phyloP scores from a whole-genome alignment of 139 green algal genomes.

The Pleodorina starrii region DNA sequence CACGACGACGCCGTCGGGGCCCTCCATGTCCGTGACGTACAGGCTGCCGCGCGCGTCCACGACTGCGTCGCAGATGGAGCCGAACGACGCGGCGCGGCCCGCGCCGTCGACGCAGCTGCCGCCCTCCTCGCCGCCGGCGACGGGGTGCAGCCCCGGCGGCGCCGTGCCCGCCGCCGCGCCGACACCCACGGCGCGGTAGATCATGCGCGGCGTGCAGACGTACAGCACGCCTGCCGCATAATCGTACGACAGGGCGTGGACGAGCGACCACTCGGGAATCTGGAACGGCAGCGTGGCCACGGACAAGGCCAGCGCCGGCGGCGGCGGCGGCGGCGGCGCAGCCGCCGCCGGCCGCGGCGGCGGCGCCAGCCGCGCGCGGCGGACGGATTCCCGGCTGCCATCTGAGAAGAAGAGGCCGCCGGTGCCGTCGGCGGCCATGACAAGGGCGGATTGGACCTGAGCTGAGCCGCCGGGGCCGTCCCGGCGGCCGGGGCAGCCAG shows the following conservation, averaged over 20 bases:
- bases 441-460: neutral
- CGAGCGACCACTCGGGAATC: neutral
- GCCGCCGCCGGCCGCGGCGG: neutral
- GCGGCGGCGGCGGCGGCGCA: neutral
- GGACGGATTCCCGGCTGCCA: neutral
- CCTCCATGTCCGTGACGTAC: slow-evolving; percentile 17
- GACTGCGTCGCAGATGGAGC: slow-evolving; percentile 14
- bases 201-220: neutral
- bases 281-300: slow-evolving; percentile 1
- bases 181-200: neutral
- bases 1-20: neutral
- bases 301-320: neutral
- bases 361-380: neutral
- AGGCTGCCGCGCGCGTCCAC: neutral
- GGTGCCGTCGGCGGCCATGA: neutral
- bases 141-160: neutral
- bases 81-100: slow-evolving; percentile 8
- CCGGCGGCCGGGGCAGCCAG: neutral
- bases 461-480: slow-evolving; percentile 8
- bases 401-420: neutral
- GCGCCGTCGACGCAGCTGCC: neutral
- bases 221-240: neutral
- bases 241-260: slow-evolving; percentile 21
- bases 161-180: neutral
- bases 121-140: neutral